Evolutionary conservation across 2,329 filamentous ascomycete species (phyloP).

Genomic region (Fusarium abutilonis): DNA sequence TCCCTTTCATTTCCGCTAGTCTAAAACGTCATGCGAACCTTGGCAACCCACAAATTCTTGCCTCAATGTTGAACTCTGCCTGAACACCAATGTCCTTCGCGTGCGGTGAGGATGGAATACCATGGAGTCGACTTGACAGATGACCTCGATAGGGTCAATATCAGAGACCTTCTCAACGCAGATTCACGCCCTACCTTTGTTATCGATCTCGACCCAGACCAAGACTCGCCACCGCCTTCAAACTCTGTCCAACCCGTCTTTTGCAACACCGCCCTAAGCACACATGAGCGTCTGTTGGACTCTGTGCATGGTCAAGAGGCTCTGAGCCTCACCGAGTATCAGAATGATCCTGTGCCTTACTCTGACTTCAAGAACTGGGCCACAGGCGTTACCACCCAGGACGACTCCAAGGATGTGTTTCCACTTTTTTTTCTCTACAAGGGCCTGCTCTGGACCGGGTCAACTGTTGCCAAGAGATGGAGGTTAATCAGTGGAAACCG

Average conservation of each 20-base stretch:
- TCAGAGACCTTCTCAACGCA: constrained; percentile 56
- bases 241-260: constrained; percentile 49
- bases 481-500: constrained; percentile 55
- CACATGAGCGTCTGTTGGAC: constrained; percentile 49
- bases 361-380: constrained; percentile 54
- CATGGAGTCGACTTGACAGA: constrained; percentile 28
- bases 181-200: constrained; percentile 53
- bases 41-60: constrained; percentile 20
- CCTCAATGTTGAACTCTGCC: background rate
- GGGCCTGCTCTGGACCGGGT: constrained; percentile 52
- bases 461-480: constrained; percentile 53
- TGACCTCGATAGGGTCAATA: constrained; percentile 50
- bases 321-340: background rate
- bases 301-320: constrained; percentile 37
- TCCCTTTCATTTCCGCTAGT: constrained; percentile 1
- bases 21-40: constrained; percentile 9
- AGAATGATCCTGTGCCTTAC: constrained; percentile 36
- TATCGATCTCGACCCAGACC: constrained; percentile 52
- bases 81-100: background rate
- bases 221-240: constrained; percentile 28
- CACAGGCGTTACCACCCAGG: constrained; percentile 54
- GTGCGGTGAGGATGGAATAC: constrained; percentile 1
- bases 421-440: constrained; percentile 53
- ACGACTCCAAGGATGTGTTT: constrained; percentile 57
- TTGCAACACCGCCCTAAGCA: constrained; percentile 49